These are phyloP conservation scores for Phalaenopsis hybrid DNA, from an alignment of 116 monocot genomes.

Conservation along the genomic window DNA sequence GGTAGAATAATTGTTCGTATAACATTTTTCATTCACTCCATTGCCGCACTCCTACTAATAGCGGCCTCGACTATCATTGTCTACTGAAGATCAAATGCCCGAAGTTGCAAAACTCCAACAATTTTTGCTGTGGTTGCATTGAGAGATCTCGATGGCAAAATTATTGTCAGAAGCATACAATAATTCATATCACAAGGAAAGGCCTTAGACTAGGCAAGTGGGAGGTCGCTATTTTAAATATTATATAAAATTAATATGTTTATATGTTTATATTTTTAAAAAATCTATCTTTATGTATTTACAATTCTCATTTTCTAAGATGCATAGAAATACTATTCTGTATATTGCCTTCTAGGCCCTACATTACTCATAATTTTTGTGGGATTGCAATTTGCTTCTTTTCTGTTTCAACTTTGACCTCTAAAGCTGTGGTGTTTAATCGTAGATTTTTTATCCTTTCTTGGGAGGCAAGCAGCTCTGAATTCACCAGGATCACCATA, in stretches of 20 bases:
- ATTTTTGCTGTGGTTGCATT: too few relatives aligned
- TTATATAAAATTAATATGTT: too few relatives aligned
- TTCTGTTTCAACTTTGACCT: neutral
- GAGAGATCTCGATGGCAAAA: too few relatives aligned
- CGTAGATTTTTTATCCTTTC: slow-evolving; percentile 78
- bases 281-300: neutral
- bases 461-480: slow-evolving; percentile 59
- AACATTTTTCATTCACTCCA: too few relatives aligned
- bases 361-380: neutral
- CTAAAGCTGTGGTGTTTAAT: slow-evolving; percentile 9
- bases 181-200: too few relatives aligned
- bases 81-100: too few relatives aligned
- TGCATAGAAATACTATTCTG: neutral
- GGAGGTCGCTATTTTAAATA: too few relatives aligned
- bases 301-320: neutral
- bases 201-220: too few relatives aligned
- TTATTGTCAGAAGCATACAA: too few relatives aligned
- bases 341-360: neutral
- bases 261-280: neutral
- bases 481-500: slow-evolving; percentile 74
- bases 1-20: neutral
- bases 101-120: too few relatives aligned
- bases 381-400: neutral
- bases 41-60: too few relatives aligned
- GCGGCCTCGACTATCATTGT: too few relatives aligned